Conservation (phyloP, 2,329 filamentous ascomycete species). For the Tolypocladium ophioglossoides region DNA sequence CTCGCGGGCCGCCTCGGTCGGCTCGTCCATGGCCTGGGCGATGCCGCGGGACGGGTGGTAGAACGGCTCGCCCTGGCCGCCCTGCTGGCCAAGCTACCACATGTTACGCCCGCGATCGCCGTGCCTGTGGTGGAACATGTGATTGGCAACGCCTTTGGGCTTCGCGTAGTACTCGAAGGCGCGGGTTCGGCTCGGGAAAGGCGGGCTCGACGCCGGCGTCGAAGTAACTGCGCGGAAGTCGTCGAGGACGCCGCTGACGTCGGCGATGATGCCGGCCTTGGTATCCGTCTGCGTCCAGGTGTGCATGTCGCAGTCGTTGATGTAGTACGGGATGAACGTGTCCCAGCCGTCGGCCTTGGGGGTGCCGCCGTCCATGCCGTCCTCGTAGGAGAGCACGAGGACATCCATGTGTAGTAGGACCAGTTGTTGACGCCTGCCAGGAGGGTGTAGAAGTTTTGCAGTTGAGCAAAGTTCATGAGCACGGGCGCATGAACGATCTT, state of each 20-base stretch:
- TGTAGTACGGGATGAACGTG: constrained; percentile 46
- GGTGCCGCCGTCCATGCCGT: constrained; percentile 22
- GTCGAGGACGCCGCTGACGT: constrained; percentile 33
- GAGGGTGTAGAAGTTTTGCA: constrained; percentile 43
- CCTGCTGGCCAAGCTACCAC: constrained; percentile 41
- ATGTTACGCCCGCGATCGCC: constrained; percentile 32
- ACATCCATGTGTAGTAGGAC: constrained; percentile 46
- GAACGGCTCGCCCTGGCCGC: constrained; percentile 41
- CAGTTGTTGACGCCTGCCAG: constrained; percentile 32
- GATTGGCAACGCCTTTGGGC: constrained; percentile 13
- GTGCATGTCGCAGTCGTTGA: constrained; percentile 45
- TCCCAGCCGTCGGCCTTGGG: constrained; percentile 39
- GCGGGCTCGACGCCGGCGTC: constrained; percentile 23
- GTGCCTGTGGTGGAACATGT: constrained; percentile 33
- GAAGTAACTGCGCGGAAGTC: constrained; percentile 33
- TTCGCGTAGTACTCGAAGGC: constrained; percentile 8
- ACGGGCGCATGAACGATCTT: constrained; percentile 39
- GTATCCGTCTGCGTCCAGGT: constrained; percentile 29
- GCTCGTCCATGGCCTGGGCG: constrained; percentile 29
- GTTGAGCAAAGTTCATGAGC: constrained; percentile 41
- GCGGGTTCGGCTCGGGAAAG: constrained; percentile 26
- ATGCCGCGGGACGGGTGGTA: constrained; percentile 38
- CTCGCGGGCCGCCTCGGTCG: constrained; percentile 33
- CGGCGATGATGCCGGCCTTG: constrained; percentile 31
- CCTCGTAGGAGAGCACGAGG: constrained; percentile 29